Evolutionary conservation across 805 yeast species (phyloP).

Genomic region (Candida odintsovae): DNA sequence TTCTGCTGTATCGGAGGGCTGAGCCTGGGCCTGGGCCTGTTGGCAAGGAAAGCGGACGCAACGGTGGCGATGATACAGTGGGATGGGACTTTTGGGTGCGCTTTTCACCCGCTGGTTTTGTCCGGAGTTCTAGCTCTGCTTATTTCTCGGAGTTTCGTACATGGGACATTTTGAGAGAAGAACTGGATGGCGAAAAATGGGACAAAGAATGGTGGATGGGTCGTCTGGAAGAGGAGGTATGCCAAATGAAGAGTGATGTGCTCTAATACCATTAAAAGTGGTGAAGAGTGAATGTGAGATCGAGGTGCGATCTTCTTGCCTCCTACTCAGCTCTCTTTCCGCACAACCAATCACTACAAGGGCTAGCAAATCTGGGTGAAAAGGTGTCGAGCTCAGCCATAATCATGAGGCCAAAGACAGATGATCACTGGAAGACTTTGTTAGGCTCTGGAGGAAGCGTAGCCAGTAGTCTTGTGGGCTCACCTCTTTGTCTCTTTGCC

Average conservation of each 20-base stretch:
- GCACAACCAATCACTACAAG: background rate
- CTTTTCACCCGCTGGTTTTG: background rate
- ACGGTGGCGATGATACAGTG: background rate
- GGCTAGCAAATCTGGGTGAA: background rate
- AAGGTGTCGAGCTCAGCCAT: background rate
- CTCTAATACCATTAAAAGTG: no score
- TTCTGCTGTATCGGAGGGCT: background rate
- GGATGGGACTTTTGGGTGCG: background rate
- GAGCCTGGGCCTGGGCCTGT: background rate
- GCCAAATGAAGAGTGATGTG: no score
- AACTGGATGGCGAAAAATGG: background rate
- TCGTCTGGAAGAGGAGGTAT: background rate
- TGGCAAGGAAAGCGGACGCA: background rate
- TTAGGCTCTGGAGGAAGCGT: no score
- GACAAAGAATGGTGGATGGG: background rate
- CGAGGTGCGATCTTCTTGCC: background rate
- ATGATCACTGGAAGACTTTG: no score
- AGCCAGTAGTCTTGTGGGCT: no score
- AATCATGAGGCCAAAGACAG: background rate
- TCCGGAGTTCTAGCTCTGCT: background rate
- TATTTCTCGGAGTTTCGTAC: background rate
- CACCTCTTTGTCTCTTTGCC: no score
- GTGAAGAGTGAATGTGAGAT: no score
- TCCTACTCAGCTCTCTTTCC: background rate
- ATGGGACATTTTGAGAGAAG: background rate